These are phyloP conservation scores for Erysimum pusillum DNA, from an alignment of 441 rosid species.

Conservation along the genomic window DNA sequence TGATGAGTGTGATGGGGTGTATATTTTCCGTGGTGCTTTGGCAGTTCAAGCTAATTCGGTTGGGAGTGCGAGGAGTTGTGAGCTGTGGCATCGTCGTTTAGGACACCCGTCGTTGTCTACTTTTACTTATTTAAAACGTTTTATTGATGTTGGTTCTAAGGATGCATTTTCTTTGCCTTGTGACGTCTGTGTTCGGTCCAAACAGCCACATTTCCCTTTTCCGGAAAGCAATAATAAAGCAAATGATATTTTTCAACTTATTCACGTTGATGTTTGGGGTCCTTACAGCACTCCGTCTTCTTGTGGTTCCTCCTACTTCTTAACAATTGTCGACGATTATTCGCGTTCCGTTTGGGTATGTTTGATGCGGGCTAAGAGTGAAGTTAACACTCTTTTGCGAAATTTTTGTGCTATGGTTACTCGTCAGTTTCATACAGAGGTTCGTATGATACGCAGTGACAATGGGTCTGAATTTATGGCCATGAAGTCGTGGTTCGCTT, in stretches of 20 bases:
- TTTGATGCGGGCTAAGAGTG: no score
- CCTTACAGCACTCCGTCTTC: not conserved
- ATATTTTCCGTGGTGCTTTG: not conserved
- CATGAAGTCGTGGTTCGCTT: no score
- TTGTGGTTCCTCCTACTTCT: not conserved
- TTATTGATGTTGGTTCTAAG: constrained; percentile 7
- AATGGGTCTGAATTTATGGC: no score
- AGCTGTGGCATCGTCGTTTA: not conserved
- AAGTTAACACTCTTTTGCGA: no score
- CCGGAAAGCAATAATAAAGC: not conserved
- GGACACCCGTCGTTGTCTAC: not conserved
- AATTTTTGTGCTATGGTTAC: no score
- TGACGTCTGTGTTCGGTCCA: not conserved
- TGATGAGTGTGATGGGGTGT: not conserved
- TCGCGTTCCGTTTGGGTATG: no score
- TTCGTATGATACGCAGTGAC: no score
- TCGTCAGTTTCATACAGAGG: no score
- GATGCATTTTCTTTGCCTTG: not conserved
- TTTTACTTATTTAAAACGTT: not conserved
- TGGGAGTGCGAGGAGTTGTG: not conserved
- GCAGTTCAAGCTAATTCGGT: not conserved
- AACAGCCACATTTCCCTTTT: not conserved
- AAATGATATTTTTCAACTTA: not conserved
- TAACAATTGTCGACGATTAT: not conserved
- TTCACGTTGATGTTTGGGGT: not conserved